Base-by-base conservation (phyloP, 73 alveolate genomes). In the Paraurostyla sp. region DNA sequence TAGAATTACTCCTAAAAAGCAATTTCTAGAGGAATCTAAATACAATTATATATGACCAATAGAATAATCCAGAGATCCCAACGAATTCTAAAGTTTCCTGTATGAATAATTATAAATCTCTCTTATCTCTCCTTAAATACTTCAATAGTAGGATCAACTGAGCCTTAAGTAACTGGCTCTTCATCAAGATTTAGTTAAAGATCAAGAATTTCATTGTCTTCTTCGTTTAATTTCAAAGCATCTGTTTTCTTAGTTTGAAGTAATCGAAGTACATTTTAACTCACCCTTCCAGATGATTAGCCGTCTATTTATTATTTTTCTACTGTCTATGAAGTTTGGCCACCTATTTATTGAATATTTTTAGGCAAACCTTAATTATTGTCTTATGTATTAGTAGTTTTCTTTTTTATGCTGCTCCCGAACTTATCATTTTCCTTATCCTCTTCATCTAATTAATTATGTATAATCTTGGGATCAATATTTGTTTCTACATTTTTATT, bases 41-140 rank as follows among this genome's bases (percentile, higher is more conserved):
- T 49, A 32, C 87, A 45, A 32, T 71, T 52, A 38, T 62, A 88
- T 0, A 82, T 22, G 18, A 85, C 80, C 3, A 88, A 35, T 32
- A 48, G 0, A 2, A 88, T 43, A 13, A 82, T 59, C 56, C 85
- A 82, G 13, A 88, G 63, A 57, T 88, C 92, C 92, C 94, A 88
- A 16, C 80, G 88, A 15, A 59, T 52, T 57, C 92, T 30, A 46
- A 83, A 88, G 15, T 49, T 49, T 13, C 89, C 89, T 13, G 63
- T 36, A 49, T 78, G 89, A n/a, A 51, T 35, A 11, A 78, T 51
- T 0, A 78, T 6, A 40, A 78, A 52, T 16, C 9, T n/a, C 46
- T 65, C 56, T 4, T 32, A 35, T 6, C 13, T 15, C 6, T 7
- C 36, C 23, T 65, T 40, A 36, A 18, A 36, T 65, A 65, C 13